Evolutionary conservation across 768 basidiomycete species (phyloP).

Genomic region (Chalciporus sphaerocephalus): DNA sequence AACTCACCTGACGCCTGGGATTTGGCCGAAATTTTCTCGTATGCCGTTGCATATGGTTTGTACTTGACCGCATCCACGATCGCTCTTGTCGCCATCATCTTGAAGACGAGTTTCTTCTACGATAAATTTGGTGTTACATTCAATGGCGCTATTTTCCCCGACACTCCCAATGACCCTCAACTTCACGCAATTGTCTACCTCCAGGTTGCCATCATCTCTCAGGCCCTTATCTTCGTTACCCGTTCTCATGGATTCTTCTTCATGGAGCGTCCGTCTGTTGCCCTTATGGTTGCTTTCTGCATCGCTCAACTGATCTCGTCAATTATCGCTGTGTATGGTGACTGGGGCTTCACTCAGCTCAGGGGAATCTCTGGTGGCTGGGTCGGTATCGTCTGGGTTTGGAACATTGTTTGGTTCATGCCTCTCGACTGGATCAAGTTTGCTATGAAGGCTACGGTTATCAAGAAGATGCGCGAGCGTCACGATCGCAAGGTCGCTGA

Average conservation of each 20-base stretch:
- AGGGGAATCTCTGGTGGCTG: constrained; percentile 79
- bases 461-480: constrained; percentile 76
- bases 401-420: constrained; percentile 95
- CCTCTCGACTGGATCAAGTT: constrained; percentile 97
- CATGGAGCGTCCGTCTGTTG: constrained; percentile 90
- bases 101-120: constrained; percentile 88
- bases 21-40: constrained; percentile 91
- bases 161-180: constrained; percentile 52
- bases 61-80: constrained; percentile 92
- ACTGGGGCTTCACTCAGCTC: constrained; percentile 94
- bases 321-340: constrained; percentile 89
- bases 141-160: constrained; percentile 26
- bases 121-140: constrained; percentile 74
- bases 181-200: constrained; percentile 91
- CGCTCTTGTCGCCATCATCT: constrained; percentile 75
- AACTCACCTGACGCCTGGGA: constrained; percentile 95
- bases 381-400: constrained; percentile 97
- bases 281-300: constrained; percentile 86
- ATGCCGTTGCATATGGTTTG: constrained; percentile 91
- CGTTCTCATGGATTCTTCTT: constrained; percentile 95
- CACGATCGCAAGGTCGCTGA: constrained; percentile 41
- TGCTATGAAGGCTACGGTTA: constrained; percentile 89
- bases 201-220: constrained; percentile 98
- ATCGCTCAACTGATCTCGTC: constrained; percentile 91
- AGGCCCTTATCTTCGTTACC: constrained; percentile 95